A percentile compares a stretch with the other conserved stretches of the same genome.
Evolutionary conservation across 2,329 filamentous ascomycete species (phyloP).

Genomic region (Phialophora chinensis): DNA sequence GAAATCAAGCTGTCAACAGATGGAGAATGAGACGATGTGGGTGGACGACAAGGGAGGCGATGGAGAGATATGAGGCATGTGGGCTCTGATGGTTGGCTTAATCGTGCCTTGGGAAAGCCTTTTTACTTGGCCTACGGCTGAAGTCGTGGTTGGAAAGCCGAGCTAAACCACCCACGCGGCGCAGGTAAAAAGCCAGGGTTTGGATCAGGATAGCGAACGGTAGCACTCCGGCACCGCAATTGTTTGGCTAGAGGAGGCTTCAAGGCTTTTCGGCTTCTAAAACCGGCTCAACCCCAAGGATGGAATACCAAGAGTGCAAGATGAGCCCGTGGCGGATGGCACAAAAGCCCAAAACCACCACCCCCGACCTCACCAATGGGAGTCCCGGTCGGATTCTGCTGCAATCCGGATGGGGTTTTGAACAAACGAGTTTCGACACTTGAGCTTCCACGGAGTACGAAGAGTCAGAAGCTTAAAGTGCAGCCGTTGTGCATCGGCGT

Average conservation of each 20-base stretch:
- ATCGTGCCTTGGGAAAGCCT: constrained; percentile 8
- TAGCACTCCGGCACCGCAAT: constrained; percentile 11
- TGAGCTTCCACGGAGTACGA: not conserved
- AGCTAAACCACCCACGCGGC: constrained; percentile 1
- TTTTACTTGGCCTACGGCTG: constrained; percentile 1
- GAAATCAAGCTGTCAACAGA: not conserved
- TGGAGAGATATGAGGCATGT: constrained; percentile 14
- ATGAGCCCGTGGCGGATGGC: constrained; percentile 8
- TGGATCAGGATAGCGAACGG: not conserved
- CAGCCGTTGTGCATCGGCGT: not conserved
- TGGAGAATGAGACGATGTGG: constrained; percentile 7
- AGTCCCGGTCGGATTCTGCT: not conserved
- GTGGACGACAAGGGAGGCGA: constrained; percentile 12
- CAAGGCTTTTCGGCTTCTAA: constrained; percentile 15
- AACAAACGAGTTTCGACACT: not conserved
- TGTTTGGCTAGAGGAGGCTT: constrained; percentile 13
- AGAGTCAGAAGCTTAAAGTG: not conserved
- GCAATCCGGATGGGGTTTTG: not conserved
- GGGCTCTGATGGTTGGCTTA: constrained; percentile 16
- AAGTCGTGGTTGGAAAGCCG: not conserved
- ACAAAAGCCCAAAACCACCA: constrained; percentile 5
- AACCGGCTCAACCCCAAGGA: constrained; percentile 9
- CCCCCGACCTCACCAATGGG: not conserved
- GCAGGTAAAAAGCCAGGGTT: not conserved
- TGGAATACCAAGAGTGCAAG: not conserved